Evolutionary conservation across 768 basidiomycete species (phyloP).

Genomic region (Strobilomyces dryophilus): DNA sequence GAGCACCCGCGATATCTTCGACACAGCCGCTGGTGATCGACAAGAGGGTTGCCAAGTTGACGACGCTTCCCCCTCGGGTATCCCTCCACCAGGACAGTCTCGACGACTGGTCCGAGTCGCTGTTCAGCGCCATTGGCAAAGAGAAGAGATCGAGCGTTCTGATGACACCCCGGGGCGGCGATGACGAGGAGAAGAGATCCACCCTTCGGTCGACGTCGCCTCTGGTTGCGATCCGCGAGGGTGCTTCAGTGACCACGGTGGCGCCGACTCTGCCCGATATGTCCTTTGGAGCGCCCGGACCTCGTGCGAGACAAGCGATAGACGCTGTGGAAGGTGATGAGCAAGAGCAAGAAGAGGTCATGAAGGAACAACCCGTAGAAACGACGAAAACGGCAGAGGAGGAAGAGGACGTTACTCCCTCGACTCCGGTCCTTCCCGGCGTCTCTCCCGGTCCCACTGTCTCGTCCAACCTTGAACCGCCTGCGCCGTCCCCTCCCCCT

Average conservation of each 20-base stretch:
- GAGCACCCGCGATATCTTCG: slow-evolving; percentile 11
- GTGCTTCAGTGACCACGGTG: neutral
- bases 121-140: slow-evolving; percentile 47
- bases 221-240: neutral
- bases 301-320: slow-evolving; percentile 5
- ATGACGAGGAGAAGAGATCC: slow-evolving; percentile 13
- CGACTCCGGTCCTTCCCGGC: slow-evolving; percentile 12
- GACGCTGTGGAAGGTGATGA: slow-evolving; percentile 10
- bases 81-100: slow-evolving; percentile 53
- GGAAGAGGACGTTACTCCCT: neutral
- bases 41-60: slow-evolving; percentile 18
- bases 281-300: slow-evolving; percentile 18
- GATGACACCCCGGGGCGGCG: neutral
- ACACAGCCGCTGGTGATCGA: slow-evolving; percentile 33
- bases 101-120: slow-evolving; percentile 49
- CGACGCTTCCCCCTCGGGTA: slow-evolving; percentile 44
- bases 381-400: neutral
- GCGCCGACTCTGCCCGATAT: slow-evolving; percentile 12
- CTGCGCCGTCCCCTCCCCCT: neutral
- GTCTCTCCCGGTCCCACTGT: slow-evolving; percentile 7
- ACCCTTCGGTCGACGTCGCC: slow-evolving; percentile 15
- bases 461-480: slow-evolving; percentile 9
- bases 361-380: neutral
- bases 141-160: slow-evolving; percentile 14
- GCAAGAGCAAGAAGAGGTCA: neutral